Conservation (phyloP, 768 basidiomycete genomes). For the Agaricus blazei region DNA sequence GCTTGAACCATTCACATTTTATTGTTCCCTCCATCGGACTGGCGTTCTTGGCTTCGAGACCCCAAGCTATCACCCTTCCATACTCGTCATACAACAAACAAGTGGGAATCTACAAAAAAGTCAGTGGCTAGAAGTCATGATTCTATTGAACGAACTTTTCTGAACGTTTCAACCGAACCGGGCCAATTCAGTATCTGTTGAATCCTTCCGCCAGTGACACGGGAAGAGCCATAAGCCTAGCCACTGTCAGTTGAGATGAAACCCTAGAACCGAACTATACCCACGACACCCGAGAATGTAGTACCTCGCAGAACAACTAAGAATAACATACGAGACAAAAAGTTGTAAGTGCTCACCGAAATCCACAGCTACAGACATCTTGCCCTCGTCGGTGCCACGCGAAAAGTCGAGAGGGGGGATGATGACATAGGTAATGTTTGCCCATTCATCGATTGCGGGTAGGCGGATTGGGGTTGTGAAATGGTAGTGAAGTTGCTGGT, state of each 20-base stretch:
- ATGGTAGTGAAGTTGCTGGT: slow-evolving; percentile 20
- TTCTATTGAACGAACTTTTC: slow-evolving; percentile 46
- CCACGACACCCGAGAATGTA: slow-evolving; percentile 82
- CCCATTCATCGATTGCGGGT: slow-evolving; percentile 16
- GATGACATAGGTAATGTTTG: slow-evolving; percentile 19
- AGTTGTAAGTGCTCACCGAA: slow-evolving; percentile 49
- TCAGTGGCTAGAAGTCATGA: slow-evolving; percentile 2
- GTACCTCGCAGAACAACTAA: slow-evolving; percentile 49
- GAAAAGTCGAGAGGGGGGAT: slow-evolving; percentile 16
- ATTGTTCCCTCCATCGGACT: slow-evolving; percentile 59
- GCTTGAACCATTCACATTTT: slow-evolving; percentile 69
- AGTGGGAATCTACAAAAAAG: slow-evolving; percentile 53
- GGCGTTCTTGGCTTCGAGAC: slow-evolving; percentile 81
- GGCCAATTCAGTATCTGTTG: slow-evolving; percentile 89
- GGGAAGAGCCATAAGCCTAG: slow-evolving; percentile 82
- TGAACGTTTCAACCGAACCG: slow-evolving; percentile 78
- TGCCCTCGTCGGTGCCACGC: slow-evolving; percentile 55
- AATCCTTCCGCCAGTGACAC: slow-evolving; percentile 71
- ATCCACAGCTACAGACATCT: slow-evolving; percentile 78
- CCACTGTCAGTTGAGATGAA: slow-evolving; percentile 1
- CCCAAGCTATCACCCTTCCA: slow-evolving; percentile 78
- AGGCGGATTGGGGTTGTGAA: slow-evolving; percentile 26
- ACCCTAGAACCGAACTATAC: slow-evolving; percentile 21
- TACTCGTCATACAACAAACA: slow-evolving; percentile 76
- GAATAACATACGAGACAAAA: neutral